phyloP scores from a whole-genome alignment of 2,329 filamentous ascomycete species.

The Penicillium sp. region DNA sequence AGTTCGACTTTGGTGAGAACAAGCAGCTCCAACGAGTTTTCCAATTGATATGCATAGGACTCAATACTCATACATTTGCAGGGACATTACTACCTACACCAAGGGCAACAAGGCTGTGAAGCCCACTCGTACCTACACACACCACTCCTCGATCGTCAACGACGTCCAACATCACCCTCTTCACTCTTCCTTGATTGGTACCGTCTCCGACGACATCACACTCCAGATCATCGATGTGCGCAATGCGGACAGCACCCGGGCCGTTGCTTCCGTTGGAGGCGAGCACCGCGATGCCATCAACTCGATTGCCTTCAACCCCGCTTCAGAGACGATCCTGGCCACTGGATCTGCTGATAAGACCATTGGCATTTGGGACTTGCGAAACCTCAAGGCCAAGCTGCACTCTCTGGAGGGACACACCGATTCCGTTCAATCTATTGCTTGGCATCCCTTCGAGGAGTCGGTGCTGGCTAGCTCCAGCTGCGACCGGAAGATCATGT shows the following conservation, averaged over 20 bases:
- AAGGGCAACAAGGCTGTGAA: conserved; percentile 72
- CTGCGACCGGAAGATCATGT: conserved; percentile 90
- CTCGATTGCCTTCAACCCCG: conserved; percentile 91
- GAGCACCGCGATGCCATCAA: conserved; percentile 95
- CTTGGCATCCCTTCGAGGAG: conserved; percentile 93
- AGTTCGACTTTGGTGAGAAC: conserved; percentile 80
- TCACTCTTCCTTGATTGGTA: conserved; percentile 83
- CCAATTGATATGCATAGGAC: neutral
- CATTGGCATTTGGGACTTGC: conserved; percentile 92
- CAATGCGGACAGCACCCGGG: conserved; percentile 66
- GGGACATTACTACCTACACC: conserved; percentile 80
- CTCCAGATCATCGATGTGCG: conserved; percentile 92
- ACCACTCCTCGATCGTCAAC: conserved; percentile 91
- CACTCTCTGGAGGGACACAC: conserved; percentile 88
- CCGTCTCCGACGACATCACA: conserved; percentile 92
- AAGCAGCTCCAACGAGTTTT: neutral
- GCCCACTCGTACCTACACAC: conserved; percentile 77
- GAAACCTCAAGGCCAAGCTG: conserved; percentile 86
- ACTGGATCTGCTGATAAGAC: conserved; percentile 96
- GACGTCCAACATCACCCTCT: conserved; percentile 95
- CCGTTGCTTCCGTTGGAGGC: conserved; percentile 70
- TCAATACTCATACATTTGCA: conserved; percentile 40
- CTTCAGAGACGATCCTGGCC: conserved; percentile 85
- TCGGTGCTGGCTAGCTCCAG: conserved; percentile 88
- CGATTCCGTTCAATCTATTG: conserved; percentile 86